phyloP scores from a whole-genome alignment of 768 basidiomycete genomes.

The Psilocybe cyanescens region DNA sequence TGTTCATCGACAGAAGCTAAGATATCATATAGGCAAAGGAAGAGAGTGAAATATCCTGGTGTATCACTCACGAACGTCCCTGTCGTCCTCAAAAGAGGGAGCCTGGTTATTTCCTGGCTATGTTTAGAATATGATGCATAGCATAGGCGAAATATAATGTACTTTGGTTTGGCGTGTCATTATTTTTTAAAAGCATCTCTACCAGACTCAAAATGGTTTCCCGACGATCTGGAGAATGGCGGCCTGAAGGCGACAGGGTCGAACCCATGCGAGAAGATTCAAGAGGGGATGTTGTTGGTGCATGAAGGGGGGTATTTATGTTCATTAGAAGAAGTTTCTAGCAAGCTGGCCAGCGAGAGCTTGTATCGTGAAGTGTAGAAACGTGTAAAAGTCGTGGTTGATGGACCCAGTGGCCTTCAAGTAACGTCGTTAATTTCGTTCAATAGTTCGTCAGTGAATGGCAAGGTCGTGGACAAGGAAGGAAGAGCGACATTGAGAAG shows the following conservation, averaged over 20 bases:
- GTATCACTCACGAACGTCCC: conserved; percentile 62
- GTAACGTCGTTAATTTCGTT: background rate
- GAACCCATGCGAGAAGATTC: conserved; percentile 22
- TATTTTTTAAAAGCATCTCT: conserved; percentile 49
- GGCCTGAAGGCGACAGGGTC: conserved; percentile 13
- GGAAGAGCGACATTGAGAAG: background rate
- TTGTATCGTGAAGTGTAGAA: background rate
- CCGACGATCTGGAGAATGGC: conserved; percentile 39
- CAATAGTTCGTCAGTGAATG: background rate
- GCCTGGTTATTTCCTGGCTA: conserved; percentile 38
- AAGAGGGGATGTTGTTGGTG: conserved; percentile 15
- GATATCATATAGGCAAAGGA: background rate
- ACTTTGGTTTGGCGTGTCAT: conserved; percentile 35
- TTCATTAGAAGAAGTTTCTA: conserved; percentile 9
- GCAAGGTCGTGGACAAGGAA: background rate
- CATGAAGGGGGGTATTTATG: conserved; percentile 3
- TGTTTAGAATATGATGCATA: background rate
- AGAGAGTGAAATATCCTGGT: background rate
- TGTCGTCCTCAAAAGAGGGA: conserved; percentile 64
- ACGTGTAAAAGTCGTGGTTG: background rate
- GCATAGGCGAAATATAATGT: conserved; percentile 11
- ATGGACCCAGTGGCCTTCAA: background rate
- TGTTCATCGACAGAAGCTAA: conserved; percentile 71
- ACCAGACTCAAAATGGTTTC: conserved; percentile 55
- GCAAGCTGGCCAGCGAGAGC: background rate